These are phyloP conservation scores for Trichoderma breve DNA, from an alignment of 2,329 filamentous ascomycete genomes.

Conservation along the genomic window DNA sequence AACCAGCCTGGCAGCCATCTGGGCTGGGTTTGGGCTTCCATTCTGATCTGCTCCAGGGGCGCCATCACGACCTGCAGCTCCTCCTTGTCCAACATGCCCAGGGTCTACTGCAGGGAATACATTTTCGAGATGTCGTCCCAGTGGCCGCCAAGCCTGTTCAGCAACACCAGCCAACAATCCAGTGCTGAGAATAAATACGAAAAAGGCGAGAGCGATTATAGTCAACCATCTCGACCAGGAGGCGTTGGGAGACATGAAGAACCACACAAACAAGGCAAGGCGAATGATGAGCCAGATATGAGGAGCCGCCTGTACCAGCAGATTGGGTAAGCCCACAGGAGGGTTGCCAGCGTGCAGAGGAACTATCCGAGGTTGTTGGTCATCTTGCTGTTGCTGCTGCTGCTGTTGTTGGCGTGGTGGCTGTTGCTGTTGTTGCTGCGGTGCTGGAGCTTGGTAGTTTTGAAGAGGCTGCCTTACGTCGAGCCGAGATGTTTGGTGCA, in stretches of 20 bases:
- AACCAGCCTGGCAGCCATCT: conserved; percentile 54
- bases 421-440: conserved; percentile 24
- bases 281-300: conserved; percentile 61
- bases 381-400: conserved; percentile 27
- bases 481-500: conserved; percentile 24
- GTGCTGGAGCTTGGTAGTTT: conserved; percentile 24
- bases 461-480: conserved; percentile 21
- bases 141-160: conserved; percentile 54
- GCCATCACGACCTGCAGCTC: conserved; percentile 27
- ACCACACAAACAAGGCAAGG: conserved; percentile 60
- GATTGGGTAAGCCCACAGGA: conserved; percentile 33
- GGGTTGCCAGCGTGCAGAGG: conserved; percentile 42
- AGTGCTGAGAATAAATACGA: conserved; percentile 59
- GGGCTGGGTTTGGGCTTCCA: conserved; percentile 45
- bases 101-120: conserved; percentile 53
- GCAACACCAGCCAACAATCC: conserved; percentile 56
- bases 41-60: conserved; percentile 29
- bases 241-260: conserved; percentile 58
- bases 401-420: conserved; percentile 24
- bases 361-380: conserved; percentile 22
- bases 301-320: conserved; percentile 49
- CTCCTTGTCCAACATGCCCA: conserved; percentile 26
- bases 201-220: conserved; percentile 52
- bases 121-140: conserved; percentile 59
- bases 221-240: conserved; percentile 60